Percentiles rank a stretch among this genome's conserved stretches.
Evolutionary conservation across 169 alveolate genomes (phyloP).

Genomic region (Plasmodium cynomolgi): DNA sequence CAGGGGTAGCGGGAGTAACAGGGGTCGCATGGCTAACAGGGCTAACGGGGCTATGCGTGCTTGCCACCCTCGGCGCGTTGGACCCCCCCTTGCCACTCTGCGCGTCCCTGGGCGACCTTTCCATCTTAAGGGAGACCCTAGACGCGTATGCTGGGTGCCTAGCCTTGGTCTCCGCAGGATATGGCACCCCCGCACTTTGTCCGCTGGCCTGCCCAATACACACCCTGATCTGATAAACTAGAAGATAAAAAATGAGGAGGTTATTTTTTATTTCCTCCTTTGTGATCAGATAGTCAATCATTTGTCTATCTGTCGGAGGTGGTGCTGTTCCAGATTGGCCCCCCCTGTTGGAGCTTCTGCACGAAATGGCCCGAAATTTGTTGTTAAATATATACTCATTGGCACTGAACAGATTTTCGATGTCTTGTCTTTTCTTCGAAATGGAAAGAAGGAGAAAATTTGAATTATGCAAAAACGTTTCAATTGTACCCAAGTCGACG

Average conservation of each 20-base stretch:
- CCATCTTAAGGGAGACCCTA: not conserved
- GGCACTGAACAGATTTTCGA: conserved; percentile 14
- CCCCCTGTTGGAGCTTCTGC: not conserved
- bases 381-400: conserved; percentile 43
- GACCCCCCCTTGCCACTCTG: not conserved
- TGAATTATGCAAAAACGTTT: not conserved
- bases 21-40: not conserved
- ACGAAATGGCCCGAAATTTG: conserved; percentile 6
- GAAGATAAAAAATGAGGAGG: conserved; percentile 36
- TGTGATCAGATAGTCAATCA: conserved; percentile 8
- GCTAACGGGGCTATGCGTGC: not conserved
- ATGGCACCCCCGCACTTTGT: not conserved
- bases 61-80: no score
- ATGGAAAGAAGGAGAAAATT: conserved; percentile 6
- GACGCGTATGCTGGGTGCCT: not conserved
- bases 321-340: not conserved
- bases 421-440: conserved; percentile 12
- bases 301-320: conserved; percentile 17
- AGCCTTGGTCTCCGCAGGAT: not conserved
- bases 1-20: no score
- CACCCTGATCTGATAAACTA: conserved; percentile 11
- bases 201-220: not conserved
- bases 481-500: conserved; percentile 12
- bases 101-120: not conserved
- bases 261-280: conserved; percentile 62